phyloP scores from a whole-genome alignment of 2,329 filamentous ascomycete species.

The Metarhizium guizhouense region DNA sequence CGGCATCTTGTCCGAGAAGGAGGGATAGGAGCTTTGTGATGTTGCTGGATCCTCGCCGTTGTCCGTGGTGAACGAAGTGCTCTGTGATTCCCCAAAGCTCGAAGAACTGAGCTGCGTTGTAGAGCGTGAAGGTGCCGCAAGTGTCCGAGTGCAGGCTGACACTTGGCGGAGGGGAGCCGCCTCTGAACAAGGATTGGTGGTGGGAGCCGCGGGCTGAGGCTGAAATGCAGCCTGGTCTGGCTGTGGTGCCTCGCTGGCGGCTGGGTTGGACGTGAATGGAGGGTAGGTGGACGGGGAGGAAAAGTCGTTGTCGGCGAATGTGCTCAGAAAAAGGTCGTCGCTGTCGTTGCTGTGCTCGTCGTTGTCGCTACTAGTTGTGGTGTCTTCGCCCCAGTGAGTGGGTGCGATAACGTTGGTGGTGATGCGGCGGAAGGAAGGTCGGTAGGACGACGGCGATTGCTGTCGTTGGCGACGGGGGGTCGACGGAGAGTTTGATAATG shows the following conservation, averaged over 20 bases:
- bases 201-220: slow-evolving; percentile 4
- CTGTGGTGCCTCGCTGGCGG: background rate
- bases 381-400: slow-evolving; percentile 8
- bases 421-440: slow-evolving; percentile 1
- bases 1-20: slow-evolving; percentile 22
- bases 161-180: slow-evolving; percentile 7
- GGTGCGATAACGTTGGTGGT: slow-evolving; percentile 1
- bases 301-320: slow-evolving; percentile 20
- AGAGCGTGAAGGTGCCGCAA: slow-evolving; percentile 13
- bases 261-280: slow-evolving; percentile 13
- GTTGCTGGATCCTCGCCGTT: slow-evolving; percentile 15
- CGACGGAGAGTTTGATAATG: background rate
- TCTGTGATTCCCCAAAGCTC: slow-evolving; percentile 15
- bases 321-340: slow-evolving; percentile 17
- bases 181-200: slow-evolving; percentile 4
- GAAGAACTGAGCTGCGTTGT: slow-evolving; percentile 11
- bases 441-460: background rate
- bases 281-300: slow-evolving; percentile 29
- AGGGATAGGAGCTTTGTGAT: slow-evolving; percentile 17
- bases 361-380: slow-evolving; percentile 1
- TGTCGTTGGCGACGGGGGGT: background rate
- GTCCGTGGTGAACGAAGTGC: slow-evolving; percentile 18
- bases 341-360: background rate
- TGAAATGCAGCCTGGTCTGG: slow-evolving; percentile 4
- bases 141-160: slow-evolving; percentile 9